Percentiles rank a stretch among this genome's conserved stretches.
Evolutionary conservation across 192 early-diverging fungal genomes (phyloP).

Genomic region (Linnemannia exigua): DNA sequence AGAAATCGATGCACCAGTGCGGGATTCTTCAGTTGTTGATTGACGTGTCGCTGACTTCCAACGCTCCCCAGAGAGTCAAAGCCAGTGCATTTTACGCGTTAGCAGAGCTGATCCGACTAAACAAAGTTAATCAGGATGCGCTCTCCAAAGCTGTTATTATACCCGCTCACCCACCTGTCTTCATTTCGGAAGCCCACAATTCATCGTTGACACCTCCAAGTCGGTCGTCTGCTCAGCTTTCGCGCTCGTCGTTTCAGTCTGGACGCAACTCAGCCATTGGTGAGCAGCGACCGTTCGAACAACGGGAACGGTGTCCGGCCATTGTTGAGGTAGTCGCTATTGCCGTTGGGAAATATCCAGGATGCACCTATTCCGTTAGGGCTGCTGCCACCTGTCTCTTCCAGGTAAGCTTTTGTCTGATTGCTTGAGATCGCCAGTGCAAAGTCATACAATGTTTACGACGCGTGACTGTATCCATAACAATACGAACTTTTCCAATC

Average conservation of each 20-base stretch:
- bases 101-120: constrained; percentile 85
- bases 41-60: constrained; percentile 81
- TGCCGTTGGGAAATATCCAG: constrained; percentile 73
- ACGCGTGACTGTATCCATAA: neutral
- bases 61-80: constrained; percentile 83
- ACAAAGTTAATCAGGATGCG: constrained; percentile 82
- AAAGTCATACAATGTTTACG: too few relatives aligned
- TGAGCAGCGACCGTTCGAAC: constrained; percentile 31
- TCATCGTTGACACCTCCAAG: constrained; percentile 15
- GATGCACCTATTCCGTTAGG: constrained; percentile 72
- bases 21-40: constrained; percentile 86
- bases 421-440: neutral
- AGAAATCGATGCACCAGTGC: constrained; percentile 88
- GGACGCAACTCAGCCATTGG: constrained; percentile 40
- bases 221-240: constrained; percentile 34
- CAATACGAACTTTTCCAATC: constrained; percentile 6
- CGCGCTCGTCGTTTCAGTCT: constrained; percentile 39
- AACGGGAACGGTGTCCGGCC: constrained; percentile 77
- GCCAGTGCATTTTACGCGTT: constrained; percentile 89
- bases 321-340: constrained; percentile 85
- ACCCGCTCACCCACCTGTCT: constrained; percentile 59
- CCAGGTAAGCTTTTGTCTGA: constrained; percentile 57
- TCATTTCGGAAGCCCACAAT: neutral
- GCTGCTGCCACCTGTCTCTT: constrained; percentile 89
- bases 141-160: constrained; percentile 82